Percentiles rank a stretch among this genome's conserved stretches.
These are phyloP conservation scores for Delitschia confertaspora DNA, from an alignment of 495 filamentous ascomycete genomes.

Conservation along the genomic window DNA sequence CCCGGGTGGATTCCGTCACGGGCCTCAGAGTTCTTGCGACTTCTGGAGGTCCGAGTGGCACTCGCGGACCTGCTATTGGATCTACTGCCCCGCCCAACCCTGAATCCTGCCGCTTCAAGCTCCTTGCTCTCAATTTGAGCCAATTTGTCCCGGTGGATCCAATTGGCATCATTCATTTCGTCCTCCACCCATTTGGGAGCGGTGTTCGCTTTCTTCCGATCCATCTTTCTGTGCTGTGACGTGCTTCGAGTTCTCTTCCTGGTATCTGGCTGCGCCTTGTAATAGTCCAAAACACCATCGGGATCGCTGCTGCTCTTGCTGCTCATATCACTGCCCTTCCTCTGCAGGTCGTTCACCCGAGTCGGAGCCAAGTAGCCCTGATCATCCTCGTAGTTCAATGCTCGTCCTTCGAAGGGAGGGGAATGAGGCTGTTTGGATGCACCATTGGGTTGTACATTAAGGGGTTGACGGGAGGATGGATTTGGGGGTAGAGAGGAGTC, in stretches of 20 bases:
- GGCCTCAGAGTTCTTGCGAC: conserved; percentile 14
- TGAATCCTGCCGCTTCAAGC: conserved; percentile 81
- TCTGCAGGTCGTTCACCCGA: conserved; percentile 29
- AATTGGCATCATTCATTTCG: conserved; percentile 55
- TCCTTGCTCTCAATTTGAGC: conserved; percentile 89
- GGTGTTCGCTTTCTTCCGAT: conserved; percentile 26
- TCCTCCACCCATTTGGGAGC: conserved; percentile 7
- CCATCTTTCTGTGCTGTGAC: conserved; percentile 33
- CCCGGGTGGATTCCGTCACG: conserved; percentile 1
- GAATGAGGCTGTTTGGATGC: conserved; percentile 6
- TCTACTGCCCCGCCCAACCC: conserved; percentile 48
- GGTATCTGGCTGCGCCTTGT: conserved; percentile 37
- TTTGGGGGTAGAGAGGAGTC: conserved; percentile 10
- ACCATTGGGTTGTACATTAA: conserved; percentile 25
- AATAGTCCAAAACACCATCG: conserved; percentile 49
- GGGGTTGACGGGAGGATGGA: conserved; percentile 22
- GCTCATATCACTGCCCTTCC: conserved; percentile 39
- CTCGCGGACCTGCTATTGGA: conserved; percentile 48
- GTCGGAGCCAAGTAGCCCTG: conserved; percentile 18
- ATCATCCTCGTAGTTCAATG: conserved; percentile 19
- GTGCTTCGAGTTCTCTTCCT: conserved; percentile 29
- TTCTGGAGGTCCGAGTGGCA: conserved; percentile 1
- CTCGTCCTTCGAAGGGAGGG: conserved; percentile 17
- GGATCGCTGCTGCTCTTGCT: conserved; percentile 49
- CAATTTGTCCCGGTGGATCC: conserved; percentile 96